phyloP scores from a whole-genome alignment of 768 basidiomycete genomes.

The Clitopilus hobsonii region DNA sequence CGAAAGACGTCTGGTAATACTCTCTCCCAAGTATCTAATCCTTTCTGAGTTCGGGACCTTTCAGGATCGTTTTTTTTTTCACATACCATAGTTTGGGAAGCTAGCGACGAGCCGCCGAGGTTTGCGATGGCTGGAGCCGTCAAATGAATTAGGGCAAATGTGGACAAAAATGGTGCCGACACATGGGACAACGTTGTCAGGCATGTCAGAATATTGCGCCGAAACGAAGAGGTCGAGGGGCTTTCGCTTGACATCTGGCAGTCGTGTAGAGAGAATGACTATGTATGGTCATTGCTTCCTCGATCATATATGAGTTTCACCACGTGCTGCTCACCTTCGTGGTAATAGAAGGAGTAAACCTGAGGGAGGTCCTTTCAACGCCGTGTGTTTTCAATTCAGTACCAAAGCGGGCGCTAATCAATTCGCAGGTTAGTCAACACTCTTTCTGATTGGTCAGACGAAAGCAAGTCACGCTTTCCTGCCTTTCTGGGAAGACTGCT shows the following conservation, averaged over 20 bases:
- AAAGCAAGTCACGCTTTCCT: too few relatives aligned
- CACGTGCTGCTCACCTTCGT: neutral
- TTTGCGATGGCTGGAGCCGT: constrained; percentile 69
- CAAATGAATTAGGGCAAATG: constrained; percentile 77
- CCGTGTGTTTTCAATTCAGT: neutral
- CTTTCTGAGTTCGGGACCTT: neutral
- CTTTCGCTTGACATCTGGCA: neutral
- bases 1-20: constrained; percentile 74
- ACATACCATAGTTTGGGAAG: constrained; percentile 75
- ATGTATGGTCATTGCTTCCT: neutral
- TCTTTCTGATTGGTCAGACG: neutral
- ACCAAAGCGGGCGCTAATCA: neutral
- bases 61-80: neutral
- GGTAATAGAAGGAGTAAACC: neutral
- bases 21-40: constrained; percentile 73
- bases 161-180: constrained; percentile 71
- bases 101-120: constrained; percentile 60
- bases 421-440: neutral
- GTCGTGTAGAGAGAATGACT: neutral
- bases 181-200: constrained; percentile 61
- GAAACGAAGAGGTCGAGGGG: neutral
- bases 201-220: neutral
- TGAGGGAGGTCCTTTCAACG: neutral
- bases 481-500: too few relatives aligned
- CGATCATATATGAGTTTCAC: too few relatives aligned